Percentiles rank a stretch among this genome's conserved stretches.
Evolutionary conservation across 148 eudicot genomes (phyloP).

Genomic region (Bassia scoparia): DNA sequence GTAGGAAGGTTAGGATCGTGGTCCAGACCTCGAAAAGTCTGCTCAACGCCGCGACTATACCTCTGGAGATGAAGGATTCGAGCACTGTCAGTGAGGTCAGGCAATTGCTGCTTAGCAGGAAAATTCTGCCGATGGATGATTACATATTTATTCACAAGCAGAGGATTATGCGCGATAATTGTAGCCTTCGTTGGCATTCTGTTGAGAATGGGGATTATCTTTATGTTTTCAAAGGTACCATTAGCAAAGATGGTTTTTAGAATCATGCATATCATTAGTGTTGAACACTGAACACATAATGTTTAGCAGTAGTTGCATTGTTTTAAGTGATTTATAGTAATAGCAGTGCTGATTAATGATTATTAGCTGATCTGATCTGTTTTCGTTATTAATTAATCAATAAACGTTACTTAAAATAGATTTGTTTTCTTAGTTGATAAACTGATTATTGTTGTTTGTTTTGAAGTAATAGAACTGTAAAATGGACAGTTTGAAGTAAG

Average conservation of each 20-base stretch:
- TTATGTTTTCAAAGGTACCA: slow-evolving; percentile 66
- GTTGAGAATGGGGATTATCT: slow-evolving; percentile 41
- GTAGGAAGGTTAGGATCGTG: slow-evolving; percentile 53
- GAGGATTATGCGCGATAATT: slow-evolving; percentile 76
- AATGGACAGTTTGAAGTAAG: too few relatives aligned
- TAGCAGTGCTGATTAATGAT: not conserved
- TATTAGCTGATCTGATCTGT: too few relatives aligned
- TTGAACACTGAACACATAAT: not conserved
- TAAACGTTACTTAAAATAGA: not conserved
- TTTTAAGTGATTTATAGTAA: not conserved
- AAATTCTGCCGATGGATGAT: slow-evolving; percentile 66
- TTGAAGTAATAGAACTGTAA: too few relatives aligned
- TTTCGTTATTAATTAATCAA: not conserved
- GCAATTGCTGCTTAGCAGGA: slow-evolving; percentile 34
- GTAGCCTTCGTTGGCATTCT: slow-evolving; percentile 80
- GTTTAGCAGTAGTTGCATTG: not conserved
- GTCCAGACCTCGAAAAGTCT: slow-evolving; percentile 74
- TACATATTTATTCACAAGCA: slow-evolving; percentile 89
- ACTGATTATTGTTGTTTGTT: too few relatives aligned
- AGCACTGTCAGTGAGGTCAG: slow-evolving; percentile 54
- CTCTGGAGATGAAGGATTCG: slow-evolving; percentile 73
- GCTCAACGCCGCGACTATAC: slow-evolving; percentile 57
- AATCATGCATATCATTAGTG: not conserved
- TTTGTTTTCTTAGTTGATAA: not conserved
- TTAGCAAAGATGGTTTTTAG: slow-evolving; percentile 42